Evolutionary conservation across 2,329 filamentous ascomycete species (phyloP).

Genomic region (Fusarium virguliforme): DNA sequence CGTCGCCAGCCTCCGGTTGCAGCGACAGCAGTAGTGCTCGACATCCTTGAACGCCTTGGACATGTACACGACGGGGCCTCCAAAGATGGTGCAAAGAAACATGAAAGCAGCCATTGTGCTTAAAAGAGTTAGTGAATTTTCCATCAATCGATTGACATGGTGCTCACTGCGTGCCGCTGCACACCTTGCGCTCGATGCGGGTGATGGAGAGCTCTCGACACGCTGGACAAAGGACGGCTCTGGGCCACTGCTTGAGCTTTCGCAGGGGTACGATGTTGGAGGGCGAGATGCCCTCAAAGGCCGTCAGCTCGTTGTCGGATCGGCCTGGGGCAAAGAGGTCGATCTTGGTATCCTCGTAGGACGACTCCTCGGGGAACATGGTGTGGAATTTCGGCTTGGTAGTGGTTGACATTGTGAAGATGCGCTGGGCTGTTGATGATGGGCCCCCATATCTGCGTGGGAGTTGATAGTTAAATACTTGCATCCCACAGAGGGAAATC

Average conservation of each 20-base stretch:
- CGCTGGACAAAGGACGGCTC: constrained; percentile 43
- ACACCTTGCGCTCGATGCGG: constrained; percentile 43
- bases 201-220: constrained; percentile 46
- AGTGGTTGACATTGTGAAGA: background rate
- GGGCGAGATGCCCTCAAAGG: constrained; percentile 42
- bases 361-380: background rate
- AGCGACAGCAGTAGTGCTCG: constrained; percentile 49
- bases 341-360: constrained; percentile 28
- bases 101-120: constrained; percentile 46
- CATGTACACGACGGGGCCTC: constrained; percentile 35
- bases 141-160: too few relatives aligned
- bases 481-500: fast-evolving
- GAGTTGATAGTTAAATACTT: constrained; percentile 16
- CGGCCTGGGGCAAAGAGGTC: constrained; percentile 16
- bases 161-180: constrained; percentile 46
- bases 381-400: constrained; percentile 10
- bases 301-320: constrained; percentile 13
- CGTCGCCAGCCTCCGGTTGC: constrained; percentile 43
- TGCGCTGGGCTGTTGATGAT: background rate
- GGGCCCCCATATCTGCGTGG: background rate
- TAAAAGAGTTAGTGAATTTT: background rate
- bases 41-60: constrained; percentile 45
- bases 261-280: constrained; percentile 40
- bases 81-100: constrained; percentile 42
- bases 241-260: constrained; percentile 45